Evolutionary conservation across 139 green algal genomes (phyloP), one percentile per base, ranked within the genome.

Genomic region (Chlamydomonas incerta): DNA sequence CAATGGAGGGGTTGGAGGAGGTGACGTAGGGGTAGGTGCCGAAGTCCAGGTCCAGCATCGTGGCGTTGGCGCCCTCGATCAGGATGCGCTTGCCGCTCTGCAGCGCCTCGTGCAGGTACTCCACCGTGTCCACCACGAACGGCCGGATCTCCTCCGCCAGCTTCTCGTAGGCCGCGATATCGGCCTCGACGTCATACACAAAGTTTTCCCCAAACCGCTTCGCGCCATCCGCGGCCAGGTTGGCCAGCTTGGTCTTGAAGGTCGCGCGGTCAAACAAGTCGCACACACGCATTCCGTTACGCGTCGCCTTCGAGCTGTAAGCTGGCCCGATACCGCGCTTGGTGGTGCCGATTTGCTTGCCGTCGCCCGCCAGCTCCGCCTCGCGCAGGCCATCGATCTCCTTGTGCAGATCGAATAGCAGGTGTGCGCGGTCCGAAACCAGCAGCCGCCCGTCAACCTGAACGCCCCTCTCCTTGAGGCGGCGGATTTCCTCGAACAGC

Each of bases 21-120:
- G 98, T 99, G 18, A 99, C 98, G 81, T 97, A 99, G n/a, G 98
- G 98, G 93, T 99, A 99, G 35, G 98, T 99, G 66, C 98, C 98
- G 72, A 99, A 99, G 91, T 99, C 98, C 10, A 99, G 74, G 90
- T 99, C 98, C 31, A 99, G 93, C 97, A 99, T 98, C 37, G 98
- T 99, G 13, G 98, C 98, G 87, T 99, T 99, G 75, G 96, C 98
- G 73, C 98, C 98, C 93, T 99, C 98, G 33, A 99, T 96, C 73
- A 99, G 93, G 67, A 99, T 97, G 62, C 94, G 91, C 90, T 97
- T 96, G 46, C 96, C 77, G 10, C 70, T 87, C 20, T 94, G 93
- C 72, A 91, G 87, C 0, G 91, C 89, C 2, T 80, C 69, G 83
- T 98, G 95, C 35, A 98, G 84, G 58, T 92, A 91, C 46, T 94